These are phyloP conservation scores for Pseudozyma tsukubaensis DNA, from an alignment of 1,284 basidiomycete genomes.

Conservation along the genomic window DNA sequence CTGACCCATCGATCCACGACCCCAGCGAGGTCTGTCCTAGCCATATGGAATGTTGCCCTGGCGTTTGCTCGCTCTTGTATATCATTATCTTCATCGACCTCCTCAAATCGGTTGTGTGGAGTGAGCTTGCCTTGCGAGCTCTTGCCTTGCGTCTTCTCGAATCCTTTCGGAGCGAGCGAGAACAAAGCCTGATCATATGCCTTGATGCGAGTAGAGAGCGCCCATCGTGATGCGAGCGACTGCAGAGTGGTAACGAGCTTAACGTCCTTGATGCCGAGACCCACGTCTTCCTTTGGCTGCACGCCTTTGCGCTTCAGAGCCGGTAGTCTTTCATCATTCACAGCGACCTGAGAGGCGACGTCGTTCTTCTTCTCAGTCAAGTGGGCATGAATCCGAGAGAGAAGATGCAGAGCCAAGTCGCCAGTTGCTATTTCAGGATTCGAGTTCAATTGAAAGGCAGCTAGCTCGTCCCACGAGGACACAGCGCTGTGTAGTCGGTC, in stretches of 20 bases:
- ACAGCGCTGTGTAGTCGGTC: slow-evolving; percentile 16
- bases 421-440: slow-evolving; percentile 32
- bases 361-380: slow-evolving; percentile 35
- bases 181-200: slow-evolving; percentile 34
- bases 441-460: slow-evolving; percentile 12
- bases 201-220: slow-evolving; percentile 26
- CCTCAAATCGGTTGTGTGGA: slow-evolving; percentile 37
- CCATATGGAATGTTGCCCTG: slow-evolving; percentile 15
- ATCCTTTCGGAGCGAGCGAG: slow-evolving; percentile 19
- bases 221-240: slow-evolving; percentile 38
- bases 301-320: slow-evolving; percentile 18
- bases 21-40: slow-evolving; percentile 19
- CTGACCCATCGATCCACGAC: slow-evolving; percentile 12
- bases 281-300: slow-evolving; percentile 43
- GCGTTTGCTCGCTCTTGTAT: slow-evolving; percentile 7
- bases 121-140: slow-evolving; percentile 13
- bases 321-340: slow-evolving; percentile 10
- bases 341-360: slow-evolving; percentile 18
- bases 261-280: slow-evolving; percentile 43
- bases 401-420: slow-evolving; percentile 30
- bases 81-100: slow-evolving; percentile 37
- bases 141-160: slow-evolving; percentile 8
- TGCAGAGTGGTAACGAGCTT: slow-evolving; percentile 44
- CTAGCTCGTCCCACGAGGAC: slow-evolving; percentile 18
- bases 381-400: slow-evolving; percentile 23